Percentiles rank a stretch among this genome's conserved stretches.
phyloP scores from a whole-genome alignment of 257 asterid species.

The Solanum lignicaule region DNA sequence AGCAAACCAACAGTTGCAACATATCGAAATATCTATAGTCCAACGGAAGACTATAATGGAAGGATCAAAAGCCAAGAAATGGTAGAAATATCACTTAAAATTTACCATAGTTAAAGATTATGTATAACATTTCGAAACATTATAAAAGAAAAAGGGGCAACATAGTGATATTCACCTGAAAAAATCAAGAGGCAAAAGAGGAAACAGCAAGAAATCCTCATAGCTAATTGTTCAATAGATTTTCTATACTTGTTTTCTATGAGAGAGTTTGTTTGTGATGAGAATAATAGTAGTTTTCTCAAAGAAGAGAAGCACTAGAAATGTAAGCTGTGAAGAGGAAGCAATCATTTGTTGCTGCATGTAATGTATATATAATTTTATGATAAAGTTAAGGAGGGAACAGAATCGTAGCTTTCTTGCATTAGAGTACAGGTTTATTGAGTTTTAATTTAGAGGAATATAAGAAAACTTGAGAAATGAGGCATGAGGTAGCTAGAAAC shows the following conservation, averaged over 20 bases:
- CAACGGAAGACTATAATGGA: not conserved
- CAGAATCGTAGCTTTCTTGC: conserved; percentile 92
- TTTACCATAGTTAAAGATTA: not conserved
- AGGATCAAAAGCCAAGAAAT: not conserved
- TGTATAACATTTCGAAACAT: not conserved
- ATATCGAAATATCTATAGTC: not conserved
- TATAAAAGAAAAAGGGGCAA: not conserved
- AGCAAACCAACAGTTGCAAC: not conserved
- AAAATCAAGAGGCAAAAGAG: conserved; percentile 30
- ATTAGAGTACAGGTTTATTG: conserved; percentile 24
- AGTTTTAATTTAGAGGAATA: conserved; percentile 54
- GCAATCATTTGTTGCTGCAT: conserved; percentile 9
- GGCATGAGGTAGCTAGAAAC: conserved; percentile 52
- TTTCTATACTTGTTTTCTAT: not conserved
- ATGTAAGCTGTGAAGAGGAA: conserved; percentile 27
- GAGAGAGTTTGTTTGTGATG: not conserved
- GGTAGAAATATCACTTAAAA: not conserved
- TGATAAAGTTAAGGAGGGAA: conserved; percentile 10
- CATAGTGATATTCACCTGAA: conserved; percentile 38
- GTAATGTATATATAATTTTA: conserved; percentile 23
- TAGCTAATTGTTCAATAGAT: not conserved
- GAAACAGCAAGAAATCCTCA: conserved; percentile 18
- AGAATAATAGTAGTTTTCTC: not conserved
- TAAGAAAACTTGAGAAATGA: conserved; percentile 66
- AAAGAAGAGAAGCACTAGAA: conserved; percentile 3